Percentiles rank a stretch among this genome's conserved stretches.
Conservation (phyloP, 2,329 filamentous ascomycete genomes). For the Colletotrichum nymphaeae region DNA sequence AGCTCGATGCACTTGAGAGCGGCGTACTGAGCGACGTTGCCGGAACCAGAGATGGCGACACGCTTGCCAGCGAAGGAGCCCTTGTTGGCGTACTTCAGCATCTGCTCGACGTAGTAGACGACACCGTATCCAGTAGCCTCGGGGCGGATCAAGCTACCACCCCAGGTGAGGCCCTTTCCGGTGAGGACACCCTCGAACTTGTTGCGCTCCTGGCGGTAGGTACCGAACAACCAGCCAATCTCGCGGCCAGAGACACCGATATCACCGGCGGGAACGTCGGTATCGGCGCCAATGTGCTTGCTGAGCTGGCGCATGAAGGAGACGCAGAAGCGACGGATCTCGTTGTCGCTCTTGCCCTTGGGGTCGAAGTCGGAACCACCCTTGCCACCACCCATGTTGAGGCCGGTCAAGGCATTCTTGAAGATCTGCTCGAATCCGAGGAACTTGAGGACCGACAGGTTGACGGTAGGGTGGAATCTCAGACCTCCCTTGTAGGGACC, state of each 20-base stretch:
- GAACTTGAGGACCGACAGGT: constrained; percentile 84
- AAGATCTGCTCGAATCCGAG: constrained; percentile 99
- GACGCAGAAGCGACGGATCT: constrained; percentile 97
- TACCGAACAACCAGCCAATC: constrained; percentile 94
- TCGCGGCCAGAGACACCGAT: constrained; percentile 94
- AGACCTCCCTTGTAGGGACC: constrained; percentile 99
- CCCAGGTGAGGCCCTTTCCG: constrained; percentile 94
- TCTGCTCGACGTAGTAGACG: constrained; percentile 95
- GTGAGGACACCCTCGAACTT: constrained; percentile 96
- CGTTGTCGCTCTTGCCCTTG: constrained; percentile 97
- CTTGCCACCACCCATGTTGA: constrained; percentile 97
- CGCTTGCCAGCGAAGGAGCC: constrained; percentile 91
- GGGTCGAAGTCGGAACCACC: constrained; percentile 98
- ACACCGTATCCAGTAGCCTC: constrained; percentile 98
- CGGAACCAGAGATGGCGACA: constrained; percentile 95
- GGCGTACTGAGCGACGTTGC: constrained; percentile 98
- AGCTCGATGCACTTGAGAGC: constrained; percentile 97
- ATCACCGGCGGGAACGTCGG: constrained; percentile 95
- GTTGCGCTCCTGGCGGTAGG: constrained; percentile 90
- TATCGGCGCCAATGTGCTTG: constrained; percentile 96
- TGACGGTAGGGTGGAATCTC: constrained; percentile 92
- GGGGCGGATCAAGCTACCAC: constrained; percentile 91
- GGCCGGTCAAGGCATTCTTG: constrained; percentile 97
- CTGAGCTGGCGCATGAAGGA: constrained; percentile 96
- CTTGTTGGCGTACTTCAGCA: constrained; percentile 91